Evolutionary conservation across 805 yeast genomes (phyloP).

Genomic region (Candida palmyrensis): DNA sequence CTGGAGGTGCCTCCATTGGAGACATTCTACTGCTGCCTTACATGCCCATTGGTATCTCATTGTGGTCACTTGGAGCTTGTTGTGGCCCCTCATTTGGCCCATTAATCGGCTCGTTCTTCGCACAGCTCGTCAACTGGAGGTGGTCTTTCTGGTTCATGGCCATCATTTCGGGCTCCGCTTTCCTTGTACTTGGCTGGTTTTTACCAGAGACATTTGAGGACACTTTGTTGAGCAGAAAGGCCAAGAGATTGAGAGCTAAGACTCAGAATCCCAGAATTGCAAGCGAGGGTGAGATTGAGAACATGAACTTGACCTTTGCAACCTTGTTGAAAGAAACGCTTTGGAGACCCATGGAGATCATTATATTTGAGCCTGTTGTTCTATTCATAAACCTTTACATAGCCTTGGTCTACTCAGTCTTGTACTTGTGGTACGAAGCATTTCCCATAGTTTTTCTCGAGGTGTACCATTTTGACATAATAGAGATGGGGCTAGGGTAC

Average conservation of each 20-base stretch:
- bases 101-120: slow-evolving; percentile 47
- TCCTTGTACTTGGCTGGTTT: slow-evolving; percentile 30
- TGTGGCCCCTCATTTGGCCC: slow-evolving; percentile 57
- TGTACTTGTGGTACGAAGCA: slow-evolving; percentile 57
- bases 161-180: slow-evolving; percentile 33
- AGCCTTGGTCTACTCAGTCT: slow-evolving; percentile 47
- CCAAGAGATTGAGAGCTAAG: slow-evolving; percentile 38
- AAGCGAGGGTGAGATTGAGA: slow-evolving; percentile 37
- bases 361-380: slow-evolving; percentile 50
- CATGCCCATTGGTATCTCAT: slow-evolving; percentile 42
- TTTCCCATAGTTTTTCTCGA: slow-evolving; percentile 53
- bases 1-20: slow-evolving; percentile 49
- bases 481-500: slow-evolving; percentile 45
- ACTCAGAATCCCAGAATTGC: slow-evolving; percentile 53
- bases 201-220: slow-evolving; percentile 47
- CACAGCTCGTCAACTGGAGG: slow-evolving; percentile 41
- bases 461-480: slow-evolving; percentile 40
- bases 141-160: slow-evolving; percentile 51
- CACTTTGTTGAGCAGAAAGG: slow-evolving; percentile 44
- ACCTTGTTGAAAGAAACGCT: slow-evolving; percentile 25
- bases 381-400: too few species aligned
- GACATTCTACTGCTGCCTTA: slow-evolving; percentile 41
- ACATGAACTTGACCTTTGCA: slow-evolving; percentile 13
- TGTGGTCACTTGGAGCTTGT: slow-evolving; percentile 51
- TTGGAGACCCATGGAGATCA: slow-evolving; percentile 48